Evolutionary conservation across 1,284 basidiomycete species (phyloP).

Genomic region (Trichosporon coremiiforme): DNA sequence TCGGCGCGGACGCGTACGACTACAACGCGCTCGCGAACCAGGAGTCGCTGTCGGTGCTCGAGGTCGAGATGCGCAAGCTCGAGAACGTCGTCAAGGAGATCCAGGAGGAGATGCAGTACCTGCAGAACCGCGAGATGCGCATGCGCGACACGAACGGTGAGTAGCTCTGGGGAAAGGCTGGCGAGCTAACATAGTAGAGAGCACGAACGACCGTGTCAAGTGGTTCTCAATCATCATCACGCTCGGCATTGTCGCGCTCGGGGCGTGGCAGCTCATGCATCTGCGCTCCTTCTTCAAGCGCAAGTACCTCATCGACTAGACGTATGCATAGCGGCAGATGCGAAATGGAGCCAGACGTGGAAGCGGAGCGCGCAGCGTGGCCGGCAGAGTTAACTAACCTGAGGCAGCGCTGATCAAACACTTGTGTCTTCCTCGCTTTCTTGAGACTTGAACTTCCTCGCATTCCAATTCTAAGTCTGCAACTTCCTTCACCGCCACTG

Average conservation of each 20-base stretch:
- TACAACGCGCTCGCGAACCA: slow-evolving; percentile 99
- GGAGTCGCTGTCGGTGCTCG: slow-evolving; percentile 90
- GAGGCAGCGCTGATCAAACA: slow-evolving; percentile 12
- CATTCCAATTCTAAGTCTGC: neutral
- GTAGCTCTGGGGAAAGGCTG: slow-evolving; percentile 57
- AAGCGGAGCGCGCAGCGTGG: neutral
- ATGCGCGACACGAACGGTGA: slow-evolving; percentile 91
- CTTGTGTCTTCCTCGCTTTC: neutral
- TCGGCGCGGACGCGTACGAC: slow-evolving; percentile 96
- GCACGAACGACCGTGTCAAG: slow-evolving; percentile 87
- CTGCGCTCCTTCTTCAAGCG: slow-evolving; percentile 92
- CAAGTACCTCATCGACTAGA: slow-evolving; percentile 91
- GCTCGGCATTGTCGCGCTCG: slow-evolving; percentile 75
- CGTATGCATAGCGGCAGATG: neutral
- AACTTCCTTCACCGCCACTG: neutral
- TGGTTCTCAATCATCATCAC: slow-evolving; percentile 90
- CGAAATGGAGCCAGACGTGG: neutral
- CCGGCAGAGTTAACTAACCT: neutral
- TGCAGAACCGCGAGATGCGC: slow-evolving; percentile 82
- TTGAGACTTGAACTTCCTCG: neutral
- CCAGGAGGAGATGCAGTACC: slow-evolving; percentile 88
- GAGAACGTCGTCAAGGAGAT: slow-evolving; percentile 94
- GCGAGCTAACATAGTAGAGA: slow-evolving; percentile 63
- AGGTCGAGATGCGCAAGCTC: slow-evolving; percentile 97
- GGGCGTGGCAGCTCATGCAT: slow-evolving; percentile 89